Base-by-base conservation (phyloP, 2,329 filamentous ascomycete genomes). In the Capronia americana region DNA sequence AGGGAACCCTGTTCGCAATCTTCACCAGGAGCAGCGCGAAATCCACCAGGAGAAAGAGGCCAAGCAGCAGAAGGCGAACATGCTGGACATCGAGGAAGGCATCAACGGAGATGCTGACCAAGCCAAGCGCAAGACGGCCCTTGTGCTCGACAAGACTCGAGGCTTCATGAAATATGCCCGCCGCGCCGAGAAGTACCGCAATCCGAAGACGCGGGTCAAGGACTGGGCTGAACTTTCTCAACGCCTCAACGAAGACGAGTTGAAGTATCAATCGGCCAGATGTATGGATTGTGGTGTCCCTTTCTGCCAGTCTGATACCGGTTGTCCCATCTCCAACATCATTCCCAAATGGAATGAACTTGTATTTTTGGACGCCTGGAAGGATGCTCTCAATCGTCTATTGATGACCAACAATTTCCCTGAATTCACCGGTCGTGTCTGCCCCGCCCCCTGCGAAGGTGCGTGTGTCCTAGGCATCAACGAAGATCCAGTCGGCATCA, bases 261-360 rank as follows among this genome's bases (percentile, higher is more conserved):
- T 97, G 71, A 97, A 97, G 83, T 97, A 96, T 77, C 94, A 98
- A 80, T 90, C 93, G 55, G 94, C 94, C 68, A 92, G 94, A 71
- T 98, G 94, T 84, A 98, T 98, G 94, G 94, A 98, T 82, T 98
- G 94, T 69, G 94, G 94, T 87, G 93, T 98, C 68, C 94, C 94
- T 1, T 98, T 98, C 86, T 98, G 94, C 75, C 94, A 98, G 79
- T 97, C 93, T 23, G 94, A 98, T 73, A 93, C 92, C 70, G 94
- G 94, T 57, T 98, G 94, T 77, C 94, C 94, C 1, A 97, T 97
- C 78, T 93, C 90, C 73, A 98, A 98, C 82, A 96, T 98, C 76
- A 98, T 98, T 74, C 94, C 94, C 64, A 97, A 97, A 74, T 97
- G 92, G 92, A 97, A 96, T 64, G 93, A 97, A 68, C 70, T 97